Percentiles rank a stretch among this genome's conserved stretches.
phyloP scores from a whole-genome alignment of 768 basidiomycete species.

The Neoboletus subvelutipes region DNA sequence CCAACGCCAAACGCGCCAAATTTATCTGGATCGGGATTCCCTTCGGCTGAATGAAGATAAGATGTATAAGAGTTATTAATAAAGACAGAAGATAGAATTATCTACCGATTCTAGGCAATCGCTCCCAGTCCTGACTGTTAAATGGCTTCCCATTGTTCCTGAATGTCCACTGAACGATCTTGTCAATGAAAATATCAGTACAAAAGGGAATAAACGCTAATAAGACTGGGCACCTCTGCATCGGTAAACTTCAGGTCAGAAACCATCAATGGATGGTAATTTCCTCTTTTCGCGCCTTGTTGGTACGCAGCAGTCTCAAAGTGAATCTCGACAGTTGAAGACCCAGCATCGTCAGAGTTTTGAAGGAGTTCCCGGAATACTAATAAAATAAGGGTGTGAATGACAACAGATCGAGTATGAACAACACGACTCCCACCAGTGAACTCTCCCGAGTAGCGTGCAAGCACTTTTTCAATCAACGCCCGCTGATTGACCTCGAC shows the following conservation, averaged over 20 bases:
- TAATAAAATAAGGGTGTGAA: slow-evolving; percentile 7
- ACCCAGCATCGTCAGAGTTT: slow-evolving; percentile 92
- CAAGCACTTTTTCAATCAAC: slow-evolving; percentile 90
- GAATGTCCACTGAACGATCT: slow-evolving; percentile 82
- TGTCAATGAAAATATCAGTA: background rate
- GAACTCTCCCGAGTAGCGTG: slow-evolving; percentile 91
- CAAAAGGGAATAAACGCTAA: too few relatives aligned
- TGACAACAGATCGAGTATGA: background rate
- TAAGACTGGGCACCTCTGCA: background rate
- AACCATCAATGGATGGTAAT: too few relatives aligned
- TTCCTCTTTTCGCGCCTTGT: slow-evolving; percentile 16
- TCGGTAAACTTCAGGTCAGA: slow-evolving; percentile 55
- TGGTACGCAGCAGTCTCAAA: slow-evolving; percentile 62
- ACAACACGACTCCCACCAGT: slow-evolving; percentile 45
- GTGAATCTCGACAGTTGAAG: slow-evolving; percentile 69
- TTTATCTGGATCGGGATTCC: slow-evolving; percentile 92
- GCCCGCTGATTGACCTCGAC: slow-evolving; percentile 91
- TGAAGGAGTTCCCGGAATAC: slow-evolving; percentile 85
- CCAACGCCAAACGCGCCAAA: slow-evolving; percentile 94
- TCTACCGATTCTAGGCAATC: slow-evolving; percentile 85
- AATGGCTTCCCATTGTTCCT: slow-evolving; percentile 86
- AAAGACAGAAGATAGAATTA: background rate
- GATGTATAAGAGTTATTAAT: background rate
- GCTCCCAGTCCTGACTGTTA: slow-evolving; percentile 79
- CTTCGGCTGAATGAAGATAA: slow-evolving; percentile 61